Percentiles rank a stretch among this genome's conserved stretches.
Conservation (phyloP, 495 filamentous ascomycete species). For the Staphylotrichum tortipilum region DNA sequence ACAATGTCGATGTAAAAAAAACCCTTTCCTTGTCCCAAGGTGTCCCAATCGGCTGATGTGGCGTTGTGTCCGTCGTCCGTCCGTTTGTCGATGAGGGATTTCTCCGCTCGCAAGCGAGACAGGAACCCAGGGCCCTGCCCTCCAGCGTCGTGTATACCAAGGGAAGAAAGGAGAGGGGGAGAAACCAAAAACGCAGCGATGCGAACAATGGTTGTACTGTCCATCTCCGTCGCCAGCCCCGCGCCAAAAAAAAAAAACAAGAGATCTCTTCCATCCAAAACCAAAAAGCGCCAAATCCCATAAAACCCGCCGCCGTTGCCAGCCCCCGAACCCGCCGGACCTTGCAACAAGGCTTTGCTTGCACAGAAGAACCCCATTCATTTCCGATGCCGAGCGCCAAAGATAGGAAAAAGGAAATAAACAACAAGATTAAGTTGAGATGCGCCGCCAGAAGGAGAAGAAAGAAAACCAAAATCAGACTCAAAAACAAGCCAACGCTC, state of each 20-base stretch:
- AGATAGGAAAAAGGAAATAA: constrained; percentile 2
- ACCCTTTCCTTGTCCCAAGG: constrained; percentile 3
- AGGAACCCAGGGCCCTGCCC: not conserved
- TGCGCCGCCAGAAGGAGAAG: constrained; percentile 13
- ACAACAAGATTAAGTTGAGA: constrained; percentile 12
- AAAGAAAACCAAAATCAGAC: constrained; percentile 17
- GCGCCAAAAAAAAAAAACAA: not conserved
- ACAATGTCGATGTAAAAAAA: not conserved
- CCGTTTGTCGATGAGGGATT: constrained; percentile 13
- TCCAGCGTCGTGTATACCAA: not conserved
- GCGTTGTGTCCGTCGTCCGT: constrained; percentile 3
- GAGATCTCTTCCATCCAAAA: not conserved
- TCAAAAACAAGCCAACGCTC: constrained; percentile 22
- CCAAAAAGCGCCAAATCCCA: constrained; percentile 5
- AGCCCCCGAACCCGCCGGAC: constrained; percentile 8
- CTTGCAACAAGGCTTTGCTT: constrained; percentile 15
- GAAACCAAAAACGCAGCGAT: constrained; percentile 1
- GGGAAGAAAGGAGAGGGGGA: constrained; percentile 6
- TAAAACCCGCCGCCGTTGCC: constrained; percentile 15
- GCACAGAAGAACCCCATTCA: constrained; percentile 16
- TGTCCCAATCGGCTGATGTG: constrained; percentile 2
- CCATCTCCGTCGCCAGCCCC: not conserved
- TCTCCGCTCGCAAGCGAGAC: constrained; percentile 12
- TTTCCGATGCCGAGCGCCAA: constrained; percentile 18
- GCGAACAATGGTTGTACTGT: too few relatives aligned